phyloP scores from a whole-genome alignment of 768 basidiomycete species.

The Panaeolus cyanescens region DNA sequence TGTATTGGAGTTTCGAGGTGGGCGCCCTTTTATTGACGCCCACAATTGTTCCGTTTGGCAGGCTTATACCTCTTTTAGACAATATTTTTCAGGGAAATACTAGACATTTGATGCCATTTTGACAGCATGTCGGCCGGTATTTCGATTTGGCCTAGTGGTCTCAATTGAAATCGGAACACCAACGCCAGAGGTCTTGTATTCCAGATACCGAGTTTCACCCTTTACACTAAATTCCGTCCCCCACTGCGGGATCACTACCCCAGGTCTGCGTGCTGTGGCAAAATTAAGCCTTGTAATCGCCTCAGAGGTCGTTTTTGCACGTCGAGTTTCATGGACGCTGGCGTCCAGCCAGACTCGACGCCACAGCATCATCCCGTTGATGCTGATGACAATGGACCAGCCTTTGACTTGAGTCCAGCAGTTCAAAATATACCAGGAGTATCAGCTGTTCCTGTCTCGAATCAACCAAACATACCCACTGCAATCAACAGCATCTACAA shows the following conservation, averaged over 20 bases:
- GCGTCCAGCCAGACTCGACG: background rate
- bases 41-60: slow-evolving; percentile 1
- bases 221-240: background rate
- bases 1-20: background rate
- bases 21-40: background rate
- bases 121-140: background rate
- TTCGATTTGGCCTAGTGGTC: background rate
- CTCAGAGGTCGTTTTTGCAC: background rate
- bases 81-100: too few species aligned
- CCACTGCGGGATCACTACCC: background rate
- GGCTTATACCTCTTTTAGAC: background rate
- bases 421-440: background rate
- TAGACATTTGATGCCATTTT: background rate
- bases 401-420: background rate
- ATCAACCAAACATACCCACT: background rate
- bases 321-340: background rate
- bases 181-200: background rate
- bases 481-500: background rate
- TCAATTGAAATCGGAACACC: background rate
- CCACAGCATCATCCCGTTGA: background rate
- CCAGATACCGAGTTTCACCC: background rate
- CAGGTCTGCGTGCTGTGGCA: background rate
- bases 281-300: background rate
- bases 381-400: background rate
- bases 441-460: background rate